Base-by-base conservation (phyloP, 148 eudicot species). In the Rheum nobile region DNA sequence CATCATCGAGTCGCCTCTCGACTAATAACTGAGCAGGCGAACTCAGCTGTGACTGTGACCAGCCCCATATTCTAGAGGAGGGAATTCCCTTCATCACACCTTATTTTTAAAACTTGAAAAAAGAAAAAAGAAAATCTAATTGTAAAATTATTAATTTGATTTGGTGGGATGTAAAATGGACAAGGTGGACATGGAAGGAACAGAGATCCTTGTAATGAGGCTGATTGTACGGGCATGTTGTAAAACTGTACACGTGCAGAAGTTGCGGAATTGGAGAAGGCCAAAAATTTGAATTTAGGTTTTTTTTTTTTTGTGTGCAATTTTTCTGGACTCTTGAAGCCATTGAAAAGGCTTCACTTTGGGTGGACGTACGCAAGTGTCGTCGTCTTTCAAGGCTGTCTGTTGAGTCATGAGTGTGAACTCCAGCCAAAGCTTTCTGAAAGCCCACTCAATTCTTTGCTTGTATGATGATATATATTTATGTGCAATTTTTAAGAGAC, bases 131-230 rank as follows among this genome's bases (percentile, higher is more conserved):
- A 32, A 65, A 4, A 16, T 41, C 32, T 34, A 34, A 65, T 65
- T 65, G 70, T 65, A 34, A 65, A 32, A 16, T 71, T 71, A 71
- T 71, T 71, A 41, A 41, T 71, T 71, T 71, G 73, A 22, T 39
- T 41, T 26, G 73, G 73, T 39, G 47, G 50, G 73, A 43, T 38
- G 73, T 38, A 11, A 71, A 24, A 71, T 22, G 47, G 4, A 65
- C 37, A 19, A 29, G 17, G 37, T 12, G 41, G 21, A 24, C 39
- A 67, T 12, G 11, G 1, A 34, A 19, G 73, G 73, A 39, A 41
- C 47, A 68, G 1, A 41, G 72, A 71, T 71, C 72, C 72, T 16
- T 34, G 42, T 67, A n/a, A 67, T 32, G 71, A 26, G 69, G 69
- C 69, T 69, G 43, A 37, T 69, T 69, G 42, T 38, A 69, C 72